Base-by-base conservation (phyloP, 345 rosid genomes). In the Cardamine chenopodiifolia region DNA sequence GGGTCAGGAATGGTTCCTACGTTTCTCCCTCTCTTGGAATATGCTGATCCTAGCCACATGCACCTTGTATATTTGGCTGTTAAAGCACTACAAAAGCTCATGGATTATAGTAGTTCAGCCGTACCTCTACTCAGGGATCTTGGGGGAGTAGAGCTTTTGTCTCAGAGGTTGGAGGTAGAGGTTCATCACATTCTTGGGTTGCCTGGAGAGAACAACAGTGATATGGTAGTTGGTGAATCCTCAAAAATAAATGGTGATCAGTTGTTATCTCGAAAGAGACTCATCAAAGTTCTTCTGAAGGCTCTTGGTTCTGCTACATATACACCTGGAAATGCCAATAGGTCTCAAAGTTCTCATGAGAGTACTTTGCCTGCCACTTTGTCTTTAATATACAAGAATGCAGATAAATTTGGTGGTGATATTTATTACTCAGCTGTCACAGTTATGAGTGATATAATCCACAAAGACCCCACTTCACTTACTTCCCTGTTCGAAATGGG, bases 1-100 rank as follows among this genome's bases (percentile, higher is more conserved):
- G 98, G 98, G 10, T 91, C 95, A 70, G 97, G 96, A 60, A 94
- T 91, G 96, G 95, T 94, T 72, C 88, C 96, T 10, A 94, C 98
- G 3, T 90, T 94, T 78, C 86, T 94, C 66, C 97, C 96, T 7
- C 95, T 94, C 76, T 82, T 94, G 82, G 96, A 88, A 85, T 91
- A 94, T 79, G 72, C 86, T 65, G 90, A 94, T 80, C 86, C 95
- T 45, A 82, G 76, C 74, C 98, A 91, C 70, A 77, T 87, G 82
- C 95, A 90, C 77, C 97, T 94, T 85, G 96, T 94, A 7, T 86
- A 88, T 82, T 83, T 90, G 85, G 95, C 97, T 66, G 95, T 90
- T 56, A 94, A 91, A 88, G 89, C 95, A 64, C 53, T 91, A 62
- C 97, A 91, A 55, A 94, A 91, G 86, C 97, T 94, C 69, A 88